Conservation (phyloP, 2,329 filamentous ascomycete species). For the Iodosphaeria phyllophila region DNA sequence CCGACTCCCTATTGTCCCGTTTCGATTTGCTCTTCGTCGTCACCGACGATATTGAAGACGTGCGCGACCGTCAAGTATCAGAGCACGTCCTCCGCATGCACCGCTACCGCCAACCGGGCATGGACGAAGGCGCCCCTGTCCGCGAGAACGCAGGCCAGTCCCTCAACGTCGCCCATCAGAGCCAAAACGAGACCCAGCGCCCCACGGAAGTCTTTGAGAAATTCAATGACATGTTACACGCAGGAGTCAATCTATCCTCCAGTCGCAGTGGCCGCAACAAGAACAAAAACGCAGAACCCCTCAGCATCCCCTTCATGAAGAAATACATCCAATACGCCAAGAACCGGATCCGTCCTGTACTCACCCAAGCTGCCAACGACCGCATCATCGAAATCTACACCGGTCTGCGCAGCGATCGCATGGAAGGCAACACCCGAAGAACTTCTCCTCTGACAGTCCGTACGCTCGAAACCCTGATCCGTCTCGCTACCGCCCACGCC, state of each 20-base stretch:
- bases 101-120: slow-evolving; percentile 77
- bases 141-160: slow-evolving; percentile 73
- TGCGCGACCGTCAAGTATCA: slow-evolving; percentile 74
- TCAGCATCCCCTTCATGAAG: slow-evolving; percentile 96
- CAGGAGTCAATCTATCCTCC: slow-evolving; percentile 62
- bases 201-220: slow-evolving; percentile 90
- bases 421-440: slow-evolving; percentile 82
- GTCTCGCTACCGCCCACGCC: slow-evolving; percentile 87
- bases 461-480: slow-evolving; percentile 95
- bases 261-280: slow-evolving; percentile 60
- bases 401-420: slow-evolving; percentile 82
- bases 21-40: slow-evolving; percentile 97
- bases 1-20: slow-evolving; percentile 90
- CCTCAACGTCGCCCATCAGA: slow-evolving; percentile 72
- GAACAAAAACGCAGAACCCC: slow-evolving; percentile 63
- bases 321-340: slow-evolving; percentile 99
- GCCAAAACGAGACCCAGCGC: slow-evolving; percentile 50
- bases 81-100: slow-evolving; percentile 98
- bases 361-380: slow-evolving; percentile 82
- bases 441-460: slow-evolving; percentile 92
- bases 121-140: slow-evolving; percentile 85
- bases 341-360: slow-evolving; percentile 67
- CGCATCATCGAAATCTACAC: slow-evolving; percentile 87
- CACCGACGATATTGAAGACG: slow-evolving; percentile 94
- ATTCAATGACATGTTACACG: slow-evolving; percentile 88